Conservation (phyloP, 371 early-diverging fungal species). For the Rhizopus microsporus region DNA sequence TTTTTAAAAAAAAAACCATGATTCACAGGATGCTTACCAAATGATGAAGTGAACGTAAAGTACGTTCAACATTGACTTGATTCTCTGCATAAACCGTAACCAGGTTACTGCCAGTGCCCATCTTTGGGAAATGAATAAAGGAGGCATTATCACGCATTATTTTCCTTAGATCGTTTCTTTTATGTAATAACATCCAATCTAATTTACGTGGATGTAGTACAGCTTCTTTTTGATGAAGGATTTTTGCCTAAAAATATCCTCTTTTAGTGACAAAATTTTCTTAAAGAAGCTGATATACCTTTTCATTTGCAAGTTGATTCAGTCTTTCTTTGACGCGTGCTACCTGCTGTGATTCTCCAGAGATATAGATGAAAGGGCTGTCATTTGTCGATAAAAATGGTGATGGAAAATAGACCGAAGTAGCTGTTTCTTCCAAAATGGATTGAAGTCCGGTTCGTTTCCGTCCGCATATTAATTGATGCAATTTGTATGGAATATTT, state of each 20-base stretch:
- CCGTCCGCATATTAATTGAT: slow-evolving; percentile 62
- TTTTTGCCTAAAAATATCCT: slow-evolving; percentile 34
- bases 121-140: slow-evolving; percentile 61
- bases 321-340: slow-evolving; percentile 35
- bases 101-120: slow-evolving; percentile 57
- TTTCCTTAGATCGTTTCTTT: slow-evolving; percentile 60
- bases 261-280: not conserved
- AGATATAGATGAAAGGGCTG: slow-evolving; percentile 33
- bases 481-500: slow-evolving; percentile 41
- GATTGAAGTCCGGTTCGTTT: slow-evolving; percentile 63
- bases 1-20: not conserved
- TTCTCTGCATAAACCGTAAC: slow-evolving; percentile 71
- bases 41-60: slow-evolving; percentile 67
- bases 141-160: slow-evolving; percentile 80
- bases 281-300: slow-evolving; percentile 22
- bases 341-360: slow-evolving; percentile 31
- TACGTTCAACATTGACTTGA: slow-evolving; percentile 72
- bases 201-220: slow-evolving; percentile 61
- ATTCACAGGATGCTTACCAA: not conserved
- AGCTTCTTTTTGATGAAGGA: slow-evolving; percentile 48
- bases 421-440: slow-evolving; percentile 74
- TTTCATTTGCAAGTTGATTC: slow-evolving; percentile 29
- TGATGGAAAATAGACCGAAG: slow-evolving; percentile 82
- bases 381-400: slow-evolving; percentile 39
- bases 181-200: slow-evolving; percentile 75